These are phyloP conservation scores for Brettanomyces bruxellensis DNA, from an alignment of 805 yeast genomes.

Conservation along the genomic window DNA sequence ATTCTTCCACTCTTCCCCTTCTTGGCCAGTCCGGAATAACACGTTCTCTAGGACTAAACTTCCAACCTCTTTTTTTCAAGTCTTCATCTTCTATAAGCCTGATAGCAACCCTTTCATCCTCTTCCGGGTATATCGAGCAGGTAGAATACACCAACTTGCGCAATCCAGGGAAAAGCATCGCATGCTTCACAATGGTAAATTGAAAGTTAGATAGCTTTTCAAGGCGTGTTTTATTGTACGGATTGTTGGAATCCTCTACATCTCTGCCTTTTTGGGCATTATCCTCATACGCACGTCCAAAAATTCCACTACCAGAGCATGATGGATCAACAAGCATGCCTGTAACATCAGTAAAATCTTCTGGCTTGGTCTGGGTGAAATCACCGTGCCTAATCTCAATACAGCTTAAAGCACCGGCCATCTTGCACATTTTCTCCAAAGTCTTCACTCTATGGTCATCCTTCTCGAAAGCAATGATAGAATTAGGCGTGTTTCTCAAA, in stretches of 20 bases:
- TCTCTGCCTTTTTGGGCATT: constrained; percentile 33
- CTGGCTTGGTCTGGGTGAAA: constrained; percentile 53
- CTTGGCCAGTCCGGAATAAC: constrained; percentile 83
- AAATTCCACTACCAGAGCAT: constrained; percentile 96
- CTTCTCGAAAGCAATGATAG: constrained; percentile 80
- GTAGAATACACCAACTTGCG: constrained; percentile 83
- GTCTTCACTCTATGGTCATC: constrained; percentile 65
- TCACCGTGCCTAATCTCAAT: constrained; percentile 41
- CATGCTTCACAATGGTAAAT: constrained; percentile 80
- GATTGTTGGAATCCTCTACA: constrained; percentile 22
- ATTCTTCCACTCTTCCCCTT: constrained; percentile 71
- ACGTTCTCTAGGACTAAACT: constrained; percentile 42
- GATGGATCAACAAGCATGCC: constrained; percentile 93
- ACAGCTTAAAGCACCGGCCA: constrained; percentile 54
- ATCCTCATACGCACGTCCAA: constrained; percentile 72
- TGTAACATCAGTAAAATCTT: constrained; percentile 53
- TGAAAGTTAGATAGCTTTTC: constrained; percentile 79
- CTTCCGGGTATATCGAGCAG: constrained; percentile 89
- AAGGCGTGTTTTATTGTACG: constrained; percentile 43
- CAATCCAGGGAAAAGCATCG: constrained; percentile 72
- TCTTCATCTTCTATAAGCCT: constrained; percentile 61
- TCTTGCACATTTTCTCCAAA: constrained; percentile 66
- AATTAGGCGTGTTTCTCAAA: constrained; percentile 30
- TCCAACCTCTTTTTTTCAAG: constrained; percentile 70
- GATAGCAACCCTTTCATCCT: constrained; percentile 86